A percentile compares a stretch with the other conserved stretches of the same genome.
Evolutionary conservation across 306 rosid genomes (phyloP).

Genomic region (Neltuma alba): DNA sequence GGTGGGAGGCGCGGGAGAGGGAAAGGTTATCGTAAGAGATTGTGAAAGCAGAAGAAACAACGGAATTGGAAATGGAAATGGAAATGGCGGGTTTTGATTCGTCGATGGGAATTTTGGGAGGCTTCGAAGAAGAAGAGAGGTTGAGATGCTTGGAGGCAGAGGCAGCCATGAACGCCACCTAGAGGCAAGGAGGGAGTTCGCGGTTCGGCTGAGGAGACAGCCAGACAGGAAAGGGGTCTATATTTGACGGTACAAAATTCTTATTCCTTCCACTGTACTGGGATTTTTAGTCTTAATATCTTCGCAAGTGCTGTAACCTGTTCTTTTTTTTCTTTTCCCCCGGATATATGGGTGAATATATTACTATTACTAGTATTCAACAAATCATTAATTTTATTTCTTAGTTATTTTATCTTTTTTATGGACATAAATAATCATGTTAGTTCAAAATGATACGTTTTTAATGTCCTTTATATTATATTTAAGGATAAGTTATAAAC

Average conservation of each 20-base stretch:
- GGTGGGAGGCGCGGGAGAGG: conserved; percentile 31
- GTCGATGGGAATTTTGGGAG: conserved; percentile 14
- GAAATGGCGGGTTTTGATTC: conserved; percentile 3
- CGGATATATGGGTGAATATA: too few species aligned
- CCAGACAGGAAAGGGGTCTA: background rate
- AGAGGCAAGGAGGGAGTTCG: background rate
- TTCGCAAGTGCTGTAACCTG: too few species aligned
- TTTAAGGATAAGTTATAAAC: too few species aligned
- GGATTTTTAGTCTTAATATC: too few species aligned
- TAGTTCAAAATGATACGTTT: too few species aligned
- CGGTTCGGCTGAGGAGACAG: background rate
- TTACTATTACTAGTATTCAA: too few species aligned
- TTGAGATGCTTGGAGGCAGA: conserved; percentile 28
- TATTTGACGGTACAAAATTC: background rate
- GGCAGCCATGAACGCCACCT: conserved; percentile 35
- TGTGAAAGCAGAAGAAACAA: conserved; percentile 1
- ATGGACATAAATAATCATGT: too few species aligned
- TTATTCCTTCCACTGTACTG: too few species aligned
- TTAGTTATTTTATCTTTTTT: too few species aligned
- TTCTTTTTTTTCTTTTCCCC: too few species aligned
- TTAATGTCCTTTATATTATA: too few species aligned
- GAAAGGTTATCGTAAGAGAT: background rate
- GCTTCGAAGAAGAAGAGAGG: conserved; percentile 24
- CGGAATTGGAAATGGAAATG: background rate
- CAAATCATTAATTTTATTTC: too few species aligned